Percentiles rank a stretch among this genome's conserved stretches.
These are phyloP conservation scores for Gymnopilus junonius DNA, from an alignment of 768 basidiomycete species.

Conservation along the genomic window DNA sequence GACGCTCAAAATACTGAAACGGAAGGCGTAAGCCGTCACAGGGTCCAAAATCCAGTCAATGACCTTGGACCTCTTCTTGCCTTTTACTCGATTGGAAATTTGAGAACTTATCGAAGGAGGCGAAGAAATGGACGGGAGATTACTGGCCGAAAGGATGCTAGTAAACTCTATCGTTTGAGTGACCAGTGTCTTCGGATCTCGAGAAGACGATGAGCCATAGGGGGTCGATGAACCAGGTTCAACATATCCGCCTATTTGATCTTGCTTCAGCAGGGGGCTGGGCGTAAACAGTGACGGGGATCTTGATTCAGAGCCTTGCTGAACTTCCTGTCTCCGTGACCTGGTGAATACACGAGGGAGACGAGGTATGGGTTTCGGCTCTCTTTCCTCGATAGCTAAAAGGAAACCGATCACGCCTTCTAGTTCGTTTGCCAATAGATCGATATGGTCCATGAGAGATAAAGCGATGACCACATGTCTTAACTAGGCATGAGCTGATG, in stretches of 20 bases:
- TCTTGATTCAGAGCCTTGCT: neutral
- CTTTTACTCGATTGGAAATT: neutral
- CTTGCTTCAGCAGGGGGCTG: neutral
- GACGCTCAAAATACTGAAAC: neutral
- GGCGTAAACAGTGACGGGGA: neutral
- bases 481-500: neutral
- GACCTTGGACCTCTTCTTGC: neutral
- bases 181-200: neutral
- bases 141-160: neutral
- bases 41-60: neutral
- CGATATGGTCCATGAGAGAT: constrained; percentile 7
- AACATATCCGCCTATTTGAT: neutral
- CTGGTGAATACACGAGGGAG: neutral
- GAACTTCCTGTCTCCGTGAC: neutral
- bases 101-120: neutral
- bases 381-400: constrained; percentile 7
- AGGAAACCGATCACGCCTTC: constrained; percentile 3
- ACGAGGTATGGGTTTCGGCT: constrained; percentile 8
- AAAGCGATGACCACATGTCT: neutral
- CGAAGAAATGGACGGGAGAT: constrained; percentile 4
- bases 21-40: neutral
- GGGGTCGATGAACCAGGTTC: neutral
- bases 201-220: neutral
- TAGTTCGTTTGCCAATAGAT: constrained; percentile 6
- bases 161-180: neutral